Evolutionary conservation across 805 yeast species (phyloP), one percentile per base, ranked within the genome.

Genomic region (Lipomyces orientalis): DNA sequence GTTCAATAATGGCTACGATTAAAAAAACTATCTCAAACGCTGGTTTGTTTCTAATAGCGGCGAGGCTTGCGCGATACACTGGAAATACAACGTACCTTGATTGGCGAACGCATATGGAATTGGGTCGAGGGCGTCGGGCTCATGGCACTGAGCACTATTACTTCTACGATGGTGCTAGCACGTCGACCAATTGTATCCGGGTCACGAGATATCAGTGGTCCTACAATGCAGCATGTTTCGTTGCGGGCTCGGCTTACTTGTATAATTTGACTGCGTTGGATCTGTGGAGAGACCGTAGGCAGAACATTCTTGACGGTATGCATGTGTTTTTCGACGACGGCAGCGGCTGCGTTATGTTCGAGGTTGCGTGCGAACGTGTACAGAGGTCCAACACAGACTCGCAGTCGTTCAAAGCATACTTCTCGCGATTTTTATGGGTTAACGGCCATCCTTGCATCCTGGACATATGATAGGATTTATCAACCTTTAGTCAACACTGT

Each of bases 1-100:
- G 65, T 93, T 97, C 97, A 94, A 94, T 77, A 84, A 91, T 6
- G 99, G 98, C 69, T 94, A 93, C 77, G 90, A 91, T 78, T 94
- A 94, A 79, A 94, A 94, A 79, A 94, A 94, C 97, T 49, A 90
- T 91, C 71, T 85, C 95, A 16, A 91, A 91, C 77, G 96, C 95
- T 2, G 88, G 91, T 72, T 78, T 92, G 62, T 92, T 92, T 84
- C 86, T 88, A 72, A 78, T 91, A 60, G 93, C 91, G 25, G 94
- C 97, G 1, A 84, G 97, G 71, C 84, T 91, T 73, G 95, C 93
- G 1, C 84, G 97, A 73, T 92, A 88, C 79, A 89, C 95, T 1
- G 77, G 76, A 19, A 91, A 92, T 78, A 84, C 83, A 34, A 81
- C 92, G 0, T 92, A 91, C 74, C 84, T 83, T 29, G 89, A 88